phyloP scores from a whole-genome alignment of 2,329 filamentous ascomycete genomes.

The Nothophaeocryptopus gaeumannii region DNA sequence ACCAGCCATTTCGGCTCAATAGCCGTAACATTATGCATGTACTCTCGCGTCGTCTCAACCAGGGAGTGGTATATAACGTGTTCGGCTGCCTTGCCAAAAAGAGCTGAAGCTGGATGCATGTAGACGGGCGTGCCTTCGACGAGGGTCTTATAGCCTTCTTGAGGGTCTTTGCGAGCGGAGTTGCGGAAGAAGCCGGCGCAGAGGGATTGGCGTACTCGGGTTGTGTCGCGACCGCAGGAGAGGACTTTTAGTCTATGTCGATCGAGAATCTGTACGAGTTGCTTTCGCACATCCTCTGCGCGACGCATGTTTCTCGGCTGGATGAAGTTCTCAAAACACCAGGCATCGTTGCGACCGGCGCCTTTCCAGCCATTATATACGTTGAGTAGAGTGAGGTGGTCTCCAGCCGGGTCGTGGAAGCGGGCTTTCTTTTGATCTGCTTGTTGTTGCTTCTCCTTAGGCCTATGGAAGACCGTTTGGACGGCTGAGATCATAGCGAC shows the following conservation, averaged over 20 bases:
- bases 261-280: conserved; percentile 90
- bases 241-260: conserved; percentile 79
- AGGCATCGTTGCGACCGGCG: conserved; percentile 75
- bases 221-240: conserved; percentile 83
- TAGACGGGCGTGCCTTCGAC: conserved; percentile 94
- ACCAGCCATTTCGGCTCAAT: conserved; percentile 96
- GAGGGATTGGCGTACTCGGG: conserved; percentile 81
- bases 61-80: conserved; percentile 93
- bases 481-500: conserved; percentile 86
- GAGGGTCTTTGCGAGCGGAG: conserved; percentile 87
- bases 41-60: conserved; percentile 92
- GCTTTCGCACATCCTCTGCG: conserved; percentile 87
- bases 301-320: conserved; percentile 85
- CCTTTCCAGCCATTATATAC: conserved; percentile 98
- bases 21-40: conserved; percentile 90
- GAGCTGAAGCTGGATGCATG: conserved; percentile 83
- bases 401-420: conserved; percentile 91
- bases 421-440: conserved; percentile 97
- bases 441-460: conserved; percentile 94
- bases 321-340: conserved; percentile 98
- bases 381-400: conserved; percentile 91
- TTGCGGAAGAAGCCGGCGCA: conserved; percentile 97
- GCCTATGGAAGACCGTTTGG: conserved; percentile 84
- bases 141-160: conserved; percentile 96
- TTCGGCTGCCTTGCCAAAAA: conserved; percentile 94